These are phyloP conservation scores for Carallia pectinifolia DNA, from an alignment of 345 rosid genomes.

Conservation along the genomic window DNA sequence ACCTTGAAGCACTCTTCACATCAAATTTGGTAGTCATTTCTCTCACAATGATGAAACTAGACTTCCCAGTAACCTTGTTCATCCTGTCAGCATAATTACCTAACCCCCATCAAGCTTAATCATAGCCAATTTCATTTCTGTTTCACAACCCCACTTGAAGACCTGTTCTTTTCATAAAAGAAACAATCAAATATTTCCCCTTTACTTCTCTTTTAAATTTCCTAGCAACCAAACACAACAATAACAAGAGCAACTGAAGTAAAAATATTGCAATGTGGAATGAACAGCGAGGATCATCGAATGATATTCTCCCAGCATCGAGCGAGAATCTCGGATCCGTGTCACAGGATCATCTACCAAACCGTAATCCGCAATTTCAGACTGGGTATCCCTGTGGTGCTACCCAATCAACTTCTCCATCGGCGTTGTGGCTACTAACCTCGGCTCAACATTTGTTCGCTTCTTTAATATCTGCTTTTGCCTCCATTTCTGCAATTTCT, in stretches of 20 bases:
- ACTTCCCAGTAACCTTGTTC: conserved; percentile 42
- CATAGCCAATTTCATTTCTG: conserved; percentile 66
- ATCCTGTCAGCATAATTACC: conserved; percentile 61
- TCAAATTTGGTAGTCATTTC: conserved; percentile 57
- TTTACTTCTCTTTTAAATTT: background rate
- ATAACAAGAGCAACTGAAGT: too few species aligned
- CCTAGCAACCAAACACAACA: background rate
- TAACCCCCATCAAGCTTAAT: conserved; percentile 74
- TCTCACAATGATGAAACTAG: conserved; percentile 48
- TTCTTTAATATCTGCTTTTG: conserved; percentile 92
- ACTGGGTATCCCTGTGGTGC: conserved; percentile 90
- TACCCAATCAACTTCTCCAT: conserved; percentile 92
- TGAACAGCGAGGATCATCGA: conserved; percentile 82
- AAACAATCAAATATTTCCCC: background rate
- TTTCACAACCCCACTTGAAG: conserved; percentile 30
- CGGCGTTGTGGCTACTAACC: conserved; percentile 75
- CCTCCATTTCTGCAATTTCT: conserved; percentile 95
- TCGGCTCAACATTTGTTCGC: conserved; percentile 45
- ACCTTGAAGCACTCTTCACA: conserved; percentile 45
- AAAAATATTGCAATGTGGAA: conserved; percentile 16
- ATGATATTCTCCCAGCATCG: conserved; percentile 73
- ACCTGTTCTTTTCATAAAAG: conserved; percentile 25
- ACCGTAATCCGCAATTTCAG: conserved; percentile 95
- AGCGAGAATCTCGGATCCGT: conserved; percentile 96
- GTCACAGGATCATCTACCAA: conserved; percentile 94